Conservation (phyloP, 2,329 filamentous ascomycete species). For the Cordyceps cateniannulata region DNA sequence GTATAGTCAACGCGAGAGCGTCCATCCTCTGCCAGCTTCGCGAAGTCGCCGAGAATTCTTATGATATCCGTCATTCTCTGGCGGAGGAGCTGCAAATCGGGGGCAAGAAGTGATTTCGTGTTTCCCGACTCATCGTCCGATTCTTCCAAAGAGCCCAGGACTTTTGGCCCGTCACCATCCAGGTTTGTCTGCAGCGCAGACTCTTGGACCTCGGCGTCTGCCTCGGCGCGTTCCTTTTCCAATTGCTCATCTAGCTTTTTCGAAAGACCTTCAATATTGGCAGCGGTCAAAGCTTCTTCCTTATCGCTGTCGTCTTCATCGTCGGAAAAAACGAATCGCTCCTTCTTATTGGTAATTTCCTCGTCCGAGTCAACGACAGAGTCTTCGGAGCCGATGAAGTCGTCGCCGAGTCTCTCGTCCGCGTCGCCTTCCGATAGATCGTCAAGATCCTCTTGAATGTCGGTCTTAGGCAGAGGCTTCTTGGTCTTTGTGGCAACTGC, state of each 20-base stretch:
- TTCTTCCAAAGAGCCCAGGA: conserved; percentile 57
- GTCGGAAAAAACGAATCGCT: conserved; percentile 80
- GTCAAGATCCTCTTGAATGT: conserved; percentile 32
- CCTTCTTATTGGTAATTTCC: conserved; percentile 43
- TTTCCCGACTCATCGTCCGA: conserved; percentile 54
- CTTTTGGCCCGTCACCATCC: conserved; percentile 62
- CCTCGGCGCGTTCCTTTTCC: conserved; percentile 73
- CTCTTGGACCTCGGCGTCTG: conserved; percentile 79
- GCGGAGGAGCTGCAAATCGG: conserved; percentile 83
- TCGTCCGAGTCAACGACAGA: conserved; percentile 70
- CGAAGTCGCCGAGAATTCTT: conserved; percentile 83
- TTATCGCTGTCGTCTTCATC: conserved; percentile 85
- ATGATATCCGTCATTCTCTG: conserved; percentile 89
- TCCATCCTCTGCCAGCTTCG: conserved; percentile 70
- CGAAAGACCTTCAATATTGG: conserved; percentile 91
- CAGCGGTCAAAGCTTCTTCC: conserved; percentile 86
- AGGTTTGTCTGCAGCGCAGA: conserved; percentile 91
- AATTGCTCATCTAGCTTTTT: conserved; percentile 73
- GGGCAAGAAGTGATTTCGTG: conserved; percentile 63
- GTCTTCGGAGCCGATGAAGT: conserved; percentile 52
- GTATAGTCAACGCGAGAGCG: conserved; percentile 86
- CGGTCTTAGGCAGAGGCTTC: background rate
- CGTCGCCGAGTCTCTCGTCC: conserved; percentile 43
- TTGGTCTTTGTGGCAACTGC: conserved; percentile 22
- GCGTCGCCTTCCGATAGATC: conserved; percentile 36